Evolutionary conservation across 2,329 filamentous ascomycete genomes (phyloP), one percentile per base, ranked within the genome.

Genomic region (Botrytis squamosa): DNA sequence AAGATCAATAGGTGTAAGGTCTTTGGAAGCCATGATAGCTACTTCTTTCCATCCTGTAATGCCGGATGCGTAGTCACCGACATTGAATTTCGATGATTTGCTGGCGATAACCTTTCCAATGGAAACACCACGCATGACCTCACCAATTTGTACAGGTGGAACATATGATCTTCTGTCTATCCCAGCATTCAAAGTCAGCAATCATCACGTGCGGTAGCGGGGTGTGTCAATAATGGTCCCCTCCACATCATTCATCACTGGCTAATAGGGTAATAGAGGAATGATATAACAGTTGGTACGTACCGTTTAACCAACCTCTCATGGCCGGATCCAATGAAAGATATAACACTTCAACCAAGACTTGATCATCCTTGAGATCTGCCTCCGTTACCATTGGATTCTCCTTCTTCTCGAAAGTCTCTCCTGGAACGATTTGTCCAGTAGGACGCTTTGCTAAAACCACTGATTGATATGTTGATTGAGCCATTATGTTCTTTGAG

Each of bases 271-370:
- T 18, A 57, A 57, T 29, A 18, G 52, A 38, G 38, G 44, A 78
- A 52, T 74, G 49, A 12, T 2, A 33, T 12, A 10, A 42, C 25
- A 25, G 18, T 25, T 7, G 12, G n/a, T 42, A 79, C 82, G 46
- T 77, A 88, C 86, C 86, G 75, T 88, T 91, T 33, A 94, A 82
- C 90, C 90, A 93, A 74, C 89, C 89, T 78, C 92, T 87, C 91
- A 93, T 93, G n/a, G 91, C 91, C 1, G 92, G 91, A 82, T 93
- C 92, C 57, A 93, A 85, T 16, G 89, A 91, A 63, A 93, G 85
- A 79, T 93, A 93, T 74, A 91, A 82, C 0, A 82, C 81, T 81
- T 89, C 86, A 63, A 89, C 82, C 69, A 93, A 85, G 72, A 93
- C 84, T 79, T 93, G 83, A 76, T 90, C 90, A 84, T 90, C 86